Evolutionary conservation across 495 filamentous ascomycete genomes (phyloP).

Genomic region (Penicillium ochrochloron): DNA sequence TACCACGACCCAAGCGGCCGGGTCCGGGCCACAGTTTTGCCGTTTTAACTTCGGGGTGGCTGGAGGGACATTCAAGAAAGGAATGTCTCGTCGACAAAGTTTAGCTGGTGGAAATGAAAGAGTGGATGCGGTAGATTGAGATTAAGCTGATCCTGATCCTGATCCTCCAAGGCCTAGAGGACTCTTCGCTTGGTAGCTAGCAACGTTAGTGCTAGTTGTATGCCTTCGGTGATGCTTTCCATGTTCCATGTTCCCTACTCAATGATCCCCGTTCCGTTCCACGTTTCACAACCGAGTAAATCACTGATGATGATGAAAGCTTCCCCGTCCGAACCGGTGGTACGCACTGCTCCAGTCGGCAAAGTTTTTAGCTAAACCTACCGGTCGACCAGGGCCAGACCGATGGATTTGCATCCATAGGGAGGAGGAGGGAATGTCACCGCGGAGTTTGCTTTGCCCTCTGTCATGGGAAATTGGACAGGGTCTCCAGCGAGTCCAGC

Average conservation of each 20-base stretch:
- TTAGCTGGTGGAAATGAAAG: constrained; percentile 20
- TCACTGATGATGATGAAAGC: background rate
- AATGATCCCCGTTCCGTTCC: background rate
- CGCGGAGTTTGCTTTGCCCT: background rate
- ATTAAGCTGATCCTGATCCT: background rate
- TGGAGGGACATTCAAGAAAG: constrained; percentile 15
- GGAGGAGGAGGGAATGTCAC: constrained; percentile 7
- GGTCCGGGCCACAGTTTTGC: constrained; percentile 22
- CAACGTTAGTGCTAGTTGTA: background rate
- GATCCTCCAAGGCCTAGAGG: background rate
- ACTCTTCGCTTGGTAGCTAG: too few relatives aligned
- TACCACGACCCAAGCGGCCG: background rate
- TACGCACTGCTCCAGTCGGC: background rate
- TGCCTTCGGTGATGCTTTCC: background rate
- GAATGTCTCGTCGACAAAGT: constrained; percentile 30
- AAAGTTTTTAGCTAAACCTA: background rate
- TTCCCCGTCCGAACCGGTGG: constrained; percentile 1
- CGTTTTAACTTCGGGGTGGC: constrained; percentile 9
- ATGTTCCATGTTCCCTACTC: background rate
- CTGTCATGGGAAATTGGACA: constrained; percentile 1
- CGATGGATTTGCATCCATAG: background rate
- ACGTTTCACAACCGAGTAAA: background rate
- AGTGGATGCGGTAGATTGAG: constrained; percentile 8
- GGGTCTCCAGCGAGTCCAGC: constrained; percentile 1
- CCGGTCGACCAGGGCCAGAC: background rate